Evolutionary conservation across 2,329 filamentous ascomycete genomes (phyloP).

Genomic region (Penicillium sp.): DNA sequence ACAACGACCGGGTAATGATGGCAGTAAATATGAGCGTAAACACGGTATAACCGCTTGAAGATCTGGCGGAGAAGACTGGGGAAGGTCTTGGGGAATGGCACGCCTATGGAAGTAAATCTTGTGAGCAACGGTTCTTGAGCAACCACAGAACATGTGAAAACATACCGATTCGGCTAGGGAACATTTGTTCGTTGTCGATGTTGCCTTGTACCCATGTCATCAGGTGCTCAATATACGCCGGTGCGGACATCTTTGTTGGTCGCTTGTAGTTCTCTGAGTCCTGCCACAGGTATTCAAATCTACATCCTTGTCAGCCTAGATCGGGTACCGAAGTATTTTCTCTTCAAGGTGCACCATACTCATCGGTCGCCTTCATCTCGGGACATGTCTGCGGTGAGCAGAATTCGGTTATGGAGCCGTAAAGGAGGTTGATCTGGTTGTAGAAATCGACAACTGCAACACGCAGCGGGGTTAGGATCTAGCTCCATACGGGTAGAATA

Average conservation of each 20-base stretch:
- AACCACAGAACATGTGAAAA: background rate
- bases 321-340: background rate
- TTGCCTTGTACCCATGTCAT: slow-evolving; percentile 96
- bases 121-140: background rate
- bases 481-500: too few species aligned
- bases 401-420: slow-evolving; percentile 98
- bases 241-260: slow-evolving; percentile 96
- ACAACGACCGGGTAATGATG: slow-evolving; percentile 98
- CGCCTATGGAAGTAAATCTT: slow-evolving; percentile 54
- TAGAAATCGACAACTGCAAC: slow-evolving; percentile 96
- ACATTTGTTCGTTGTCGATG: slow-evolving; percentile 92
- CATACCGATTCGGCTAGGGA: slow-evolving; percentile 87
- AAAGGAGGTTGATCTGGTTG: slow-evolving; percentile 99
- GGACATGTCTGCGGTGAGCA: slow-evolving; percentile 96
- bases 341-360: slow-evolving; percentile 58
- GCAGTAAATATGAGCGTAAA: slow-evolving; percentile 99
- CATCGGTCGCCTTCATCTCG: slow-evolving; percentile 99
- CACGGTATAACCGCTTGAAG: slow-evolving; percentile 98
- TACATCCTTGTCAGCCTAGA: slow-evolving; percentile 38
- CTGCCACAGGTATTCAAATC: slow-evolving; percentile 99
- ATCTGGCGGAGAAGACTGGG: slow-evolving; percentile 86
- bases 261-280: slow-evolving; percentile 91
- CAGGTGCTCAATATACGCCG: slow-evolving; percentile 95
- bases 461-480: background rate
- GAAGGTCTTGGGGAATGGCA: slow-evolving; percentile 93